These are phyloP conservation scores for Leccinum subfulvum DNA, from an alignment of 1,284 basidiomycete species.

Conservation along the genomic window DNA sequence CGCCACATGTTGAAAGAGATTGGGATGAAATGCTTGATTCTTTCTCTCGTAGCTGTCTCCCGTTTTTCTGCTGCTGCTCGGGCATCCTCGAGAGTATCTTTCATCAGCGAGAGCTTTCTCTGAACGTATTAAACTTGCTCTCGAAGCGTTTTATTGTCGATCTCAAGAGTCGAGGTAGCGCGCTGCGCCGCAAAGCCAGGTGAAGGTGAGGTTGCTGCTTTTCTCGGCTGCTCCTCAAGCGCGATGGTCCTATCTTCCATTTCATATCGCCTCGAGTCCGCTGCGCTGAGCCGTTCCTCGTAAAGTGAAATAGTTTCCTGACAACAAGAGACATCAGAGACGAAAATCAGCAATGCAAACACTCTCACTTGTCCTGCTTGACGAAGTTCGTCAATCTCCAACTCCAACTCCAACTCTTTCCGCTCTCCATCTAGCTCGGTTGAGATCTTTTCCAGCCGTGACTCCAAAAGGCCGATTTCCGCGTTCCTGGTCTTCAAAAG, in stretches of 20 bases:
- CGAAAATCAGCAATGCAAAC: constrained; percentile 6
- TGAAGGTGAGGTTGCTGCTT: constrained; percentile 37
- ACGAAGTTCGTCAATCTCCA: constrained; percentile 70
- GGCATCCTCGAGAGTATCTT: constrained; percentile 85
- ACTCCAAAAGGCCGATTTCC: constrained; percentile 53
- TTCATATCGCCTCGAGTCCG: constrained; percentile 75
- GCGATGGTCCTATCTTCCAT: constrained; percentile 67
- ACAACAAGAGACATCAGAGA: constrained; percentile 4
- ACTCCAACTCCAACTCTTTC: constrained; percentile 59
- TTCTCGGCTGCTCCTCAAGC: constrained; percentile 57
- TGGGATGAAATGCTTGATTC: constrained; percentile 58
- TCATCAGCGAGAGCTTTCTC: constrained; percentile 70
- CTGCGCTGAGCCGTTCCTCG: constrained; percentile 77
- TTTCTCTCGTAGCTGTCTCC: constrained; percentile 61
- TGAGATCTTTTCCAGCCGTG: constrained; percentile 47
- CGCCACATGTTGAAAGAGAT: too few relatives aligned
- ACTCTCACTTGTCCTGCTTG: constrained; percentile 75
- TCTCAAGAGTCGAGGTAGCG: constrained; percentile 68
- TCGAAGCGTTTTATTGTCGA: constrained; percentile 89
- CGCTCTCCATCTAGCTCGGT: constrained; percentile 64
- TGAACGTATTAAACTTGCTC: constrained; percentile 88
- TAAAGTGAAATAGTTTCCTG: constrained; percentile 92
- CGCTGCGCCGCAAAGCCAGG: constrained; percentile 40
- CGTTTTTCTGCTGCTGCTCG: constrained; percentile 73
- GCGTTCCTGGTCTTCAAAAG: constrained; percentile 53